Base-by-base conservation (phyloP, 2,329 filamentous ascomycete genomes). In the Penicillium sp. region DNA sequence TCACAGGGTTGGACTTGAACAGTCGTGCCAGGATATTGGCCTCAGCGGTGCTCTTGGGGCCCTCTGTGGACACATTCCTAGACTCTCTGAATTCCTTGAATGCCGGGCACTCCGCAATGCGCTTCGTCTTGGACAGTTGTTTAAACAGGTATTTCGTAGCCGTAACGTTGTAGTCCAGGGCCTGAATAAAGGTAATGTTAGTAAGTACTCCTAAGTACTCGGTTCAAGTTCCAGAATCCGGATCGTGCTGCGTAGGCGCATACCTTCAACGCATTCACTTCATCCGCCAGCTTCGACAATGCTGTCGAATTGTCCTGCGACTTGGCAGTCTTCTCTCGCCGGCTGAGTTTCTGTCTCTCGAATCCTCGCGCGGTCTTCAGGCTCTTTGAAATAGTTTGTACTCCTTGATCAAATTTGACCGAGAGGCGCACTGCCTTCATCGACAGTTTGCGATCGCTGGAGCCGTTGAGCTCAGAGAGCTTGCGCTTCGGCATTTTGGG, bases 271-370 rank as follows among this genome's bases (percentile, higher is more conserved):
- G 77, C 77, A 39, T 72, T 68, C 39, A 83, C 77, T 62, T 85
- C 82, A 41, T 72, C 73, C 28, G 77, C 71, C 28, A 84, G 62
- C 4, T 81, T 71, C 18, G 66, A 66, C 52, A 72, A 50, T 5
- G 66, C 65, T 23, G 66, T 62, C 5, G 59, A 54, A 28, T 80
- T 73, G 9, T 71, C 71, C 32, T 76, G 72, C 6, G 66, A 56
- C 35, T 68, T 71, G 0, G 80, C 80, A 2, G 72, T 74, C 63
- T 84, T 84, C 57, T 78, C 75, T 49, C 82, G 71, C 12, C 81
- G 73, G 20, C 81, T 78, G 49, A 84, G 71, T 63, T 85, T 85
- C 66, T 85, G 82, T 43, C 81, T 72, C 65, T 86, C 82, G 56
- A 84, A 82, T 9, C 78, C 78, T 38, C 79, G 78, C 31, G 79